Percentiles rank a stretch among this genome's conserved stretches.
phyloP scores from a whole-genome alignment of 768 basidiomycete species.

The Hysterangium stoloniferum region DNA sequence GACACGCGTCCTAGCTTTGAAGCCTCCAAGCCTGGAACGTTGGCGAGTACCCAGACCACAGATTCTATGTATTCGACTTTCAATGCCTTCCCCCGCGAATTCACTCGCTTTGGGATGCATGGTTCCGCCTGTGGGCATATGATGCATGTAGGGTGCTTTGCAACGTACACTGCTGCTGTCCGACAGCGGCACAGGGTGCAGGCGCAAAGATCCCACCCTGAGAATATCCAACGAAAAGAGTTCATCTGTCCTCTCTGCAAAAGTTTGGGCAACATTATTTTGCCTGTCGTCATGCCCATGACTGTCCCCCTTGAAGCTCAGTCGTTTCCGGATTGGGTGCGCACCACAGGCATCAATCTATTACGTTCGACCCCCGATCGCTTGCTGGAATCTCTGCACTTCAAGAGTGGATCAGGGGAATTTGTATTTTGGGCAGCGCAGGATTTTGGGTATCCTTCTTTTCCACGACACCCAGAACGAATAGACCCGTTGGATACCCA shows the following conservation, averaged over 20 bases:
- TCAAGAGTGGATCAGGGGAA: slow-evolving; percentile 75
- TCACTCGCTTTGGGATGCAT: slow-evolving; percentile 79
- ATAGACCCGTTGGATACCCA: slow-evolving; percentile 49
- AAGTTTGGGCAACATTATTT: slow-evolving; percentile 87
- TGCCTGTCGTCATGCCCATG: slow-evolving; percentile 62
- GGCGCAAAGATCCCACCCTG: slow-evolving; percentile 87
- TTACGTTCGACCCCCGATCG: slow-evolving; percentile 76
- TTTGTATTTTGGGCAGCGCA: slow-evolving; percentile 87
- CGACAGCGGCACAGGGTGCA: slow-evolving; percentile 83
- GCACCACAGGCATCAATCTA: slow-evolving; percentile 82
- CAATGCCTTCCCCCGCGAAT: slow-evolving; percentile 63
- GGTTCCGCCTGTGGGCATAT: slow-evolving; percentile 89
- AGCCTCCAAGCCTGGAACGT: not conserved
- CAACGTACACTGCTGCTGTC: slow-evolving; percentile 80
- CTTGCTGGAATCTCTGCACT: slow-evolving; percentile 62
- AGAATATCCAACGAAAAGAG: slow-evolving; percentile 88
- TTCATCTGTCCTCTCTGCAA: slow-evolving; percentile 98
- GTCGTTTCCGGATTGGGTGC: slow-evolving; percentile 85
- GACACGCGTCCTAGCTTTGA: slow-evolving; percentile 24
- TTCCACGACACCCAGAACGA: slow-evolving; percentile 43
- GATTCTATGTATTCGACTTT: slow-evolving; percentile 30
- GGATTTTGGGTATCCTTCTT: slow-evolving; percentile 58
- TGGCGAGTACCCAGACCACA: not conserved
- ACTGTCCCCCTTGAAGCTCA: slow-evolving; percentile 31
- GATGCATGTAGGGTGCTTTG: slow-evolving; percentile 96